phyloP scores from a whole-genome alignment of 768 basidiomycete species.

The Serendipita sp. region DNA sequence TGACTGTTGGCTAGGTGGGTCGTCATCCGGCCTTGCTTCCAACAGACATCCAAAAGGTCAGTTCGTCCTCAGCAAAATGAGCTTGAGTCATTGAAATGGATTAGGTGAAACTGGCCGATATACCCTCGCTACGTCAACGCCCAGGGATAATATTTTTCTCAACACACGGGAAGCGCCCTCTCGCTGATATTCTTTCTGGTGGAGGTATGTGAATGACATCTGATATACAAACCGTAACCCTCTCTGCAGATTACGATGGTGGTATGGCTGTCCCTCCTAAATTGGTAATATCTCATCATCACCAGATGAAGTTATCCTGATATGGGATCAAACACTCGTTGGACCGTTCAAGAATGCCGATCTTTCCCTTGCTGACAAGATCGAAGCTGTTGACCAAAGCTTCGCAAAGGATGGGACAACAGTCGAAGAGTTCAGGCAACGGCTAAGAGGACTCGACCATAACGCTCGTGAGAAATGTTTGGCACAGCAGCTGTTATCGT shows the following conservation, averaged over 20 bases:
- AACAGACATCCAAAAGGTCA: neutral
- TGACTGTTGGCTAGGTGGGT: neutral
- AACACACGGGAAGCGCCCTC: neutral
- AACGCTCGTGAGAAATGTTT: neutral
- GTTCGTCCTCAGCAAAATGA: neutral
- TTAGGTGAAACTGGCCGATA: neutral
- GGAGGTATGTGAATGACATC: neutral
- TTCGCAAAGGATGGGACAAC: neutral
- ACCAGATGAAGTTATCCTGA: neutral
- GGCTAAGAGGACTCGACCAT: neutral
- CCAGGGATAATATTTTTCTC: neutral
- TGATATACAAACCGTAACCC: neutral
- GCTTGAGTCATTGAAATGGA: neutral
- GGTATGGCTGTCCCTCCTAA: neutral
- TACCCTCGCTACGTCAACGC: neutral
- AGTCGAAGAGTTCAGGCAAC: neutral
- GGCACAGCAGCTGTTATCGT: neutral
- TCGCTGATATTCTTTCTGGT: constrained; percentile 1
- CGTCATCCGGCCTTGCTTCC: neutral
- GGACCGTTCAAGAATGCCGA: neutral
- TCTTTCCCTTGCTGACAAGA: neutral
- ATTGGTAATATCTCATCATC: neutral
- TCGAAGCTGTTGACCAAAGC: neutral
- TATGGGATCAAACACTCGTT: neutral
- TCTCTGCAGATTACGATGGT: neutral